Conservation (phyloP, 23 red algal genomes). For the Chondrus crispus region DNA sequence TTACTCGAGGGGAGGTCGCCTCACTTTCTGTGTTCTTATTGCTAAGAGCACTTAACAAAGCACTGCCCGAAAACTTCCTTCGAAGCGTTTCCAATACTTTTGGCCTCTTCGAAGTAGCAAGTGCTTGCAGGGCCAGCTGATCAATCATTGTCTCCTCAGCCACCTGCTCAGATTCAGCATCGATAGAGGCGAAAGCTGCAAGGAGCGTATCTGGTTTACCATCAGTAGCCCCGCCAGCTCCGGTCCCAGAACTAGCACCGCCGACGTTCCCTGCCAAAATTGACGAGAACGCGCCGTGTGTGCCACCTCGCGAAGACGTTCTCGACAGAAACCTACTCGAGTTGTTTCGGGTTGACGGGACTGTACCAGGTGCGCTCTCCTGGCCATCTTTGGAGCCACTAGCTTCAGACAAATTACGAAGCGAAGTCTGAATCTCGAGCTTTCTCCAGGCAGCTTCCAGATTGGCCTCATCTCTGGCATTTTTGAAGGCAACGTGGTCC, state of each 20-base stretch:
- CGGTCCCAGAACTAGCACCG: too few species aligned
- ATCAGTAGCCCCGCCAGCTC: too few species aligned
- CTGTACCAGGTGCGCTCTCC: background rate
- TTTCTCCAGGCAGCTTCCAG: conserved; percentile 43
- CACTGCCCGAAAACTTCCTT: conserved; percentile 42
- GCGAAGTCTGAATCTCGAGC: background rate
- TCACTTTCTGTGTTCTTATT: too few species aligned
- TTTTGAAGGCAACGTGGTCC: conserved; percentile 25
- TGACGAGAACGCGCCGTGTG: too few species aligned
- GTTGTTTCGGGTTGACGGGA: too few species aligned
- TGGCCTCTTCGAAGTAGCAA: conserved; percentile 29
- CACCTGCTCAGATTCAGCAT: conserved; percentile 43
- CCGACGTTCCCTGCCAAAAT: too few species aligned
- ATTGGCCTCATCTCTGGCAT: conserved; percentile 46
- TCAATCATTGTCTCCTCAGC: conserved; percentile 34
- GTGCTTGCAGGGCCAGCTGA: conserved; percentile 1
- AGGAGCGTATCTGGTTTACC: conserved; percentile 31
- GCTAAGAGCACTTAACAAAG: too few species aligned
- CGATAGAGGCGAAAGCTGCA: conserved; percentile 50
- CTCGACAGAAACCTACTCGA: too few species aligned
- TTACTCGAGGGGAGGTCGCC: too few species aligned
- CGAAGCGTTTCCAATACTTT: conserved; percentile 8
- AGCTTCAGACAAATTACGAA: background rate
- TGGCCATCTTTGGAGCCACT: background rate
- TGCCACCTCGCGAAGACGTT: too few species aligned